Evolutionary conservation across 2,329 filamentous ascomycete genomes (phyloP).

Genomic region (Sporothrix brunneoviolacea): DNA sequence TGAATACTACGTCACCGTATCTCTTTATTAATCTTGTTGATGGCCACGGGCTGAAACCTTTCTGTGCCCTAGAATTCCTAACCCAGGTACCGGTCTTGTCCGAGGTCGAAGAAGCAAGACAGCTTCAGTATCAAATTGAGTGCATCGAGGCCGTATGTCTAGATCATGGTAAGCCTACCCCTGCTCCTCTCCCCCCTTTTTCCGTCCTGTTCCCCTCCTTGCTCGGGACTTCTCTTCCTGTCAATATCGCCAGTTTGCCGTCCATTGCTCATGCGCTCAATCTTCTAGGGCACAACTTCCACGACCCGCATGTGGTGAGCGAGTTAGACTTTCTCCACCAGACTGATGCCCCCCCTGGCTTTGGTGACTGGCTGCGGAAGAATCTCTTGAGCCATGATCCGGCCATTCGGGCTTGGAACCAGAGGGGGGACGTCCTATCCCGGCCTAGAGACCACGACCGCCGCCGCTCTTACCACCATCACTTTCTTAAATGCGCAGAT

Average conservation of each 20-base stretch:
- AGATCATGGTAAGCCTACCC: slow-evolving; percentile 35
- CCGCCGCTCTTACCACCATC: not conserved
- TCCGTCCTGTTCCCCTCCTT: too few species aligned
- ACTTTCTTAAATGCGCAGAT: slow-evolving; percentile 44
- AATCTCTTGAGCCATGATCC: slow-evolving; percentile 45
- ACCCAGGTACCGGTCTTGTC: slow-evolving; percentile 40
- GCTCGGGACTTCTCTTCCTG: not conserved
- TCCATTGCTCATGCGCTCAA: not conserved
- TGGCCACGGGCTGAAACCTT: not conserved
- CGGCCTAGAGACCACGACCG: slow-evolving; percentile 26
- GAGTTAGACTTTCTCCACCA: slow-evolving; percentile 30
- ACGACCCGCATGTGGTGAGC: slow-evolving; percentile 34
- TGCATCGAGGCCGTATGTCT: slow-evolving; percentile 48
- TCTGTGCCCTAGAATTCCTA: slow-evolving; percentile 29
- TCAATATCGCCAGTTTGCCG: not conserved
- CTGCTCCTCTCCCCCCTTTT: not conserved
- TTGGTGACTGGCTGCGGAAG: slow-evolving; percentile 45
- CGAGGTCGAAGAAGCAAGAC: slow-evolving; percentile 50
- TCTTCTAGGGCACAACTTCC: slow-evolving; percentile 36
- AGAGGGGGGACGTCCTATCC: slow-evolving; percentile 32
- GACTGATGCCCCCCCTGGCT: slow-evolving; percentile 40
- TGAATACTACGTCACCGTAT: too few species aligned
- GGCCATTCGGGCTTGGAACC: slow-evolving; percentile 35
- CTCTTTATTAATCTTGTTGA: not conserved
- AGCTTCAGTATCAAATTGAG: slow-evolving; percentile 52